Evolutionary conservation across 2,329 filamentous ascomycete species (phyloP), one percentile per base, ranked within the genome.

Genomic region (Fusarium guadeloupense): DNA sequence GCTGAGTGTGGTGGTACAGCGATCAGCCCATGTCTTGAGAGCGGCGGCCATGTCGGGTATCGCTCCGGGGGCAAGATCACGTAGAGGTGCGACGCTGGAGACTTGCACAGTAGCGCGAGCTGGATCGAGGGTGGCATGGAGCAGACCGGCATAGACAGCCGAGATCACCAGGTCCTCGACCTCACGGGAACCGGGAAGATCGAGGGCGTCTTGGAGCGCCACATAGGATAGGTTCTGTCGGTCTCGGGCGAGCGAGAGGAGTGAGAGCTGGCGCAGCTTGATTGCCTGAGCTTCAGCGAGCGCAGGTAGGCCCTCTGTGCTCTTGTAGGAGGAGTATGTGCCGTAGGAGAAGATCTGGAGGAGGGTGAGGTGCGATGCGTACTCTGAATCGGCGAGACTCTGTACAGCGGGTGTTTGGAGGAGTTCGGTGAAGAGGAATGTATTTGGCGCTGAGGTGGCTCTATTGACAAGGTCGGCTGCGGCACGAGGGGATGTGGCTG

Each of bases 401-500:
- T 95, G 90, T 66, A 98, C 88, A 68, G 92, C 87, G 0, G 91
- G 87, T 1, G 88, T 87, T 69, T 90, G 84, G 31, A 99, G 87
- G n/a, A 99, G 88, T 78, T 98, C 94, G 66, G 91, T 87, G 80
- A 99, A 99, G 77, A 98, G 85, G 76, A 89, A 99, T 64, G 93
- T 96, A 76, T 93, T 91, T 23, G 91, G 87, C 51, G 89, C 89
- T n/a, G 92, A 93, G 44, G 93, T 98, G 59, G 93, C 95, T 77
- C 93, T 91, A 38, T 84, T 87, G 74, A 98, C 85, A 48, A 98
- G 86, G 74, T 97, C 93, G 71, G 91, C 89, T 35, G 93, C 90
- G 54, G 93, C 92, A 68, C 91, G 89, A 34, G 92, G 89, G 10
- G 93, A 92, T 7, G 87, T 91, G 61, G 92, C 92, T 10, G 92